A percentile compares a stretch with the other conserved stretches of the same genome.
These are phyloP conservation scores for Populus nigra DNA, from an alignment of 345 rosid genomes.

Conservation along the genomic window DNA sequence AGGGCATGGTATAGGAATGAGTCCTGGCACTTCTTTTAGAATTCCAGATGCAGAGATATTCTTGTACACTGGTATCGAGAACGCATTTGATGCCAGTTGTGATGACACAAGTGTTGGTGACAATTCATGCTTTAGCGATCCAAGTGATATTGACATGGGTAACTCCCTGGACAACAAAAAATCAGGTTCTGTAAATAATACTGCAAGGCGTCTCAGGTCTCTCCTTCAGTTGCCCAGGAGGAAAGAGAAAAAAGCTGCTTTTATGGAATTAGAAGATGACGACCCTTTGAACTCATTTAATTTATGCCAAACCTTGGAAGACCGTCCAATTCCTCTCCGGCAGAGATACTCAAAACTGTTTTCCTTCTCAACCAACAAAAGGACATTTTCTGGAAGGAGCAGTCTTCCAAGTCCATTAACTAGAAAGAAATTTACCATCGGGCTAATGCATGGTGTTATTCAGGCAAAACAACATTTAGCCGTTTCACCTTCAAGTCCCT, in stretches of 20 bases:
- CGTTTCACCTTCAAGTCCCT: conserved; percentile 35
- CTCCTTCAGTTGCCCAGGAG: conserved; percentile 63
- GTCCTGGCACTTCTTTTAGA: conserved; percentile 83
- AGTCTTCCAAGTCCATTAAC: conserved; percentile 75
- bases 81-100: conserved; percentile 22
- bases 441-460: conserved; percentile 73
- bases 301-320: conserved; percentile 22
- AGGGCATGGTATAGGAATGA: conserved; percentile 56
- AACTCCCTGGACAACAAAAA: conserved; percentile 20
- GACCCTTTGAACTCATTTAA: conserved; percentile 29
- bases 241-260: conserved; percentile 37
- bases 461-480: conserved; percentile 46
- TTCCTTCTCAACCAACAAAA: conserved; percentile 42
- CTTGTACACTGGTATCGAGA: conserved; percentile 53
- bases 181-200: conserved; percentile 28
- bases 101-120: conserved; percentile 40
- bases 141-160: conserved; percentile 32
- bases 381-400: conserved; percentile 39
- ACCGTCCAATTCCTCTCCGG: conserved; percentile 59
- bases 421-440: conserved; percentile 56
- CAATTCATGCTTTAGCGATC: conserved; percentile 46
- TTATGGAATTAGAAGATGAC: conserved; percentile 24
- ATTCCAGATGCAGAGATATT: conserved; percentile 88
- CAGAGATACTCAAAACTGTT: conserved; percentile 50
- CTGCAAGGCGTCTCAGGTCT: conserved; percentile 59